Base-by-base conservation (phyloP, 495 filamentous ascomycete species). In the Penicillium coffeae region DNA sequence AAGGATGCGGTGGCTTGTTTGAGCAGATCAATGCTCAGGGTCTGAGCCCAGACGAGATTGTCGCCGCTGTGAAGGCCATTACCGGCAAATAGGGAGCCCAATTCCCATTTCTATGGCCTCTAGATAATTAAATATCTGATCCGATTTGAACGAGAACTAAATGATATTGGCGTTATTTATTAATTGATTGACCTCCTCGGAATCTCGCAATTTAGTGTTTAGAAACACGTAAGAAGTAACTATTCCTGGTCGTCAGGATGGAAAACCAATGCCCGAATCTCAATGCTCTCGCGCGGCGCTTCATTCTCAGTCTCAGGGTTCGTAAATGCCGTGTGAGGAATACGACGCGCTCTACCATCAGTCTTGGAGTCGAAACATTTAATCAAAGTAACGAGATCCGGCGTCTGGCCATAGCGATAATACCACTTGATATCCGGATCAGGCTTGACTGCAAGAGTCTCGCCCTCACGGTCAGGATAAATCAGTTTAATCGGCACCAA, bases 301-400 rank as follows among this genome's bases (percentile, higher is more conserved):
- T 76, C 77, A 42, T 68, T 63, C 49, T 73, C 75, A 0, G 72
- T 70, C 20, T 58, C 70, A 1, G 75, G 69, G 65, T 85, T 75
- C 15, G 64, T 66, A 68, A 88, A 87, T 2, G 84, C 82, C 3
- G 74, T 72, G 59, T 88, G 85, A 40, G 83, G 84, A 41, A 79
- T 74, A 1, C 78, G 54, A 6, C 75, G 65, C 20, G 73, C 74
- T 18, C 76, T 51, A 2, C 76, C 75, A 63, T 78, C 78, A 19
- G 72, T 60, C 75, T 84, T 81, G 6, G 75, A 79, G 65, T 87
- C 83, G 66, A 83, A 87, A 56, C 84, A 87, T 67, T 87, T 87
- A 63, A 88, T 85, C 41, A 88, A 53, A 20, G 79, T 69, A 9
- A 84, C 80, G 68, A 86, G 68, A 40, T 80, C 68, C 4, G 84